These are phyloP conservation scores for Gossypium schwendimanii DNA, from an alignment of 441 rosid genomes.

Conservation along the genomic window DNA sequence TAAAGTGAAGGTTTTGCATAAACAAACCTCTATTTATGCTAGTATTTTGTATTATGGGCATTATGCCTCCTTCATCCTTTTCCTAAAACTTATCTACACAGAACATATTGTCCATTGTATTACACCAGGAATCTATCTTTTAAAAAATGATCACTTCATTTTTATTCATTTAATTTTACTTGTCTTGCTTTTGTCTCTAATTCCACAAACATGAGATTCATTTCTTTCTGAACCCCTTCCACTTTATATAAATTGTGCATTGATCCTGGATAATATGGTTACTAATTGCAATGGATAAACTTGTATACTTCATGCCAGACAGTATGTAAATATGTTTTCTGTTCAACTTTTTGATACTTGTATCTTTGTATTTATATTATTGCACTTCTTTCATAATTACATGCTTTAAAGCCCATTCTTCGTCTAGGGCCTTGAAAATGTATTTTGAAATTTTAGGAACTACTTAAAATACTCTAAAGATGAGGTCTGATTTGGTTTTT, in stretches of 20 bases:
- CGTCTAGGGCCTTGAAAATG: not conserved
- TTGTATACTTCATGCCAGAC: not conserved
- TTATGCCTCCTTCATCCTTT: not conserved
- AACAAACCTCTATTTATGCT: not conserved
- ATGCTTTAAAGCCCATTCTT: not conserved
- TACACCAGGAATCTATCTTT: not conserved
- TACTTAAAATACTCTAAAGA: not conserved
- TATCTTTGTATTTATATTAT: not conserved
- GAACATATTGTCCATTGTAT: not conserved
- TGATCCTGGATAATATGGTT: conserved; percentile 3
- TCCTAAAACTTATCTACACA: not conserved
- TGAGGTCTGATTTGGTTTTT: conserved; percentile 1
- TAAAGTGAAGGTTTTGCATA: not conserved
- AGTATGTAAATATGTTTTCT: not conserved
- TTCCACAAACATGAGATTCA: not conserved
- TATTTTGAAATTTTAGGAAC: not conserved
- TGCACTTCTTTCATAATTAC: not conserved
- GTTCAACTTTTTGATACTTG: not conserved
- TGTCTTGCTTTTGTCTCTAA: not conserved
- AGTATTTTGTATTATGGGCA: not conserved
- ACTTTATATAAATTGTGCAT: not conserved
- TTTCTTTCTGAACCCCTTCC: conserved; percentile 5
- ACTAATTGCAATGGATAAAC: not conserved
- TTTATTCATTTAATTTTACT: not conserved
- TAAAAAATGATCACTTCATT: not conserved